Conservation (phyloP, 2,329 filamentous ascomycete genomes). For the Pseudohalonectria lignicola region DNA sequence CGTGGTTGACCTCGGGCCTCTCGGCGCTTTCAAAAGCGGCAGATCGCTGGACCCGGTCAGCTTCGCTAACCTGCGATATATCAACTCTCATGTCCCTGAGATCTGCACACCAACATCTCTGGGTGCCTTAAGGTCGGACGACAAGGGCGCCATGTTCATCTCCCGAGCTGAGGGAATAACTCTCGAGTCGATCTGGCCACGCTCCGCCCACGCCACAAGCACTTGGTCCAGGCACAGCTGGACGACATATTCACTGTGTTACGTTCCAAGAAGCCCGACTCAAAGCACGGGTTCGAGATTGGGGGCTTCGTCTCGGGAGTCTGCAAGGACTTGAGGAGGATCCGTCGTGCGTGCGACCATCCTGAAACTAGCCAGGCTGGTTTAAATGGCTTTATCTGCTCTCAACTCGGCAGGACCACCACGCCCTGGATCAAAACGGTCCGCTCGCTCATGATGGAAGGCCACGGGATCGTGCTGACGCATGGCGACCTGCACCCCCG, state of each 20-base stretch:
- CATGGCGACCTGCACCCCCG: neutral
- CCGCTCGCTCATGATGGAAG: neutral
- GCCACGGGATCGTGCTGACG: neutral
- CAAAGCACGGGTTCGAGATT: neutral
- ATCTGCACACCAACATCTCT: neutral
- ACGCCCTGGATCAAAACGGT: neutral
- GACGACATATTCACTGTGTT: neutral
- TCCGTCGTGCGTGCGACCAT: neutral
- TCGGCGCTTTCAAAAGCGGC: neutral
- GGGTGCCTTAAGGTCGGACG: neutral
- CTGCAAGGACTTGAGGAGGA: neutral
- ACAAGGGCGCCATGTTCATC: neutral
- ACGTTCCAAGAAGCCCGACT: neutral
- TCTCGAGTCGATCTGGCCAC: neutral
- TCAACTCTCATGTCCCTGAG: neutral
- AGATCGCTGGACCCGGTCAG: neutral
- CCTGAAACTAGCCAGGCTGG: neutral
- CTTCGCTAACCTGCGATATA: neutral
- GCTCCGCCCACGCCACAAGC: neutral
- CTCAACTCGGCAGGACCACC: neutral
- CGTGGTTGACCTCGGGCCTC: neutral
- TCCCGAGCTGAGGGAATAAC: neutral
- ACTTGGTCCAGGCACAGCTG: neutral
- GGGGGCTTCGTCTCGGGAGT: neutral
- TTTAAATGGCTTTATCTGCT: neutral